These are phyloP conservation scores for Colletotrichum sp. DNA, from an alignment of 2,329 filamentous ascomycete species.

Conservation along the genomic window DNA sequence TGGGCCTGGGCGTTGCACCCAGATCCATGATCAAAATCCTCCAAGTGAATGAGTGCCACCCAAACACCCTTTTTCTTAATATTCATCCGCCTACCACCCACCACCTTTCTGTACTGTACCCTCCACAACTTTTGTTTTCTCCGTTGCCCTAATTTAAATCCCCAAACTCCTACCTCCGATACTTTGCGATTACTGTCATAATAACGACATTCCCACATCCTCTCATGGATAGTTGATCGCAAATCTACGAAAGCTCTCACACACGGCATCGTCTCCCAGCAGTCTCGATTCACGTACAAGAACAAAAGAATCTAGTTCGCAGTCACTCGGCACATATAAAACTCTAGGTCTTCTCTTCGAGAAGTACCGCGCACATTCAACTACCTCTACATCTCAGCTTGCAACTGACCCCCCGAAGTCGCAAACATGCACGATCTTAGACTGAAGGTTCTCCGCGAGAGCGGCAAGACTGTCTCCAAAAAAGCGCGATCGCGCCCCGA, in stretches of 20 bases:
- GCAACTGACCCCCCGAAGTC: background rate
- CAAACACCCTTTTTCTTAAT: background rate
- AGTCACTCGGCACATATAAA: background rate
- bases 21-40: background rate
- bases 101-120: background rate
- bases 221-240: background rate
- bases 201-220: background rate
- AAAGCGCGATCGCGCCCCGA: conserved; percentile 67
- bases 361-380: background rate
- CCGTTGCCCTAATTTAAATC: conserved; percentile 12
- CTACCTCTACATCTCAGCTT: background rate
- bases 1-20: background rate
- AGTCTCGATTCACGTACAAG: background rate
- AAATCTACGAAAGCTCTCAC: background rate
- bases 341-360: background rate
- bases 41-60: conserved; percentile 2
- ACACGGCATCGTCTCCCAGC: background rate
- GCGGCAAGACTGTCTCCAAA: conserved; percentile 73
- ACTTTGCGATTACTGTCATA: background rate
- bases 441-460: conserved; percentile 72
- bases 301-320: background rate
- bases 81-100: conserved; percentile 3
- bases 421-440: conserved; percentile 65
- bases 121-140: conserved; percentile 13
- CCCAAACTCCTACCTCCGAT: conserved; percentile 11